Percentiles rank a stretch among this genome's conserved stretches.
Conservation (phyloP, 78 protist genomes). For the Isochrysis galbana region DNA sequence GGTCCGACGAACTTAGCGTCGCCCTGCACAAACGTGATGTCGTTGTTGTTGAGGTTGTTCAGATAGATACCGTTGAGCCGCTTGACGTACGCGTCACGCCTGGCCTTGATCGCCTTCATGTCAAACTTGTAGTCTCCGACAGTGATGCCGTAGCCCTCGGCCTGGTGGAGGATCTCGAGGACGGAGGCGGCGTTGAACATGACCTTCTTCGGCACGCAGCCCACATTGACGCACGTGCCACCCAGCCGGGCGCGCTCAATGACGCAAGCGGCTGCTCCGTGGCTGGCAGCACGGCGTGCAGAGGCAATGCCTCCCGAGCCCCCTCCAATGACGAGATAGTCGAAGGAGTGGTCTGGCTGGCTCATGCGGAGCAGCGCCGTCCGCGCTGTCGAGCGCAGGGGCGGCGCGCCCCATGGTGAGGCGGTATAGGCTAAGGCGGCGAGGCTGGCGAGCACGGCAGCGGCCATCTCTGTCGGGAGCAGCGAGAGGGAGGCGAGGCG, state of each 20-base stretch:
- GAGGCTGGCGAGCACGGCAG: no score
- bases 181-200: conserved; percentile 72
- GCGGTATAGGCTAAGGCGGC: no score
- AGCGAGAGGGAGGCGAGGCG: no score
- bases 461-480: no score
- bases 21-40: not conserved
- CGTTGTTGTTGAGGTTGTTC: not conserved
- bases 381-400: no score
- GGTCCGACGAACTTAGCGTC: conserved; percentile 14
- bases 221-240: conserved; percentile 68
- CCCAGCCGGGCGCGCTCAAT: conserved; percentile 48
- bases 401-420: no score
- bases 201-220: conserved; percentile 93
- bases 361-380: no score
- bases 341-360: no score
- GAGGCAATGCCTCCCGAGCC: conserved; percentile 68
- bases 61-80: conserved; percentile 70
- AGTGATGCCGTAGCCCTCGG: not conserved
- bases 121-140: conserved; percentile 32
- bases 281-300: conserved; percentile 65
- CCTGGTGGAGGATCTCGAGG: not conserved
- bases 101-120: conserved; percentile 61
- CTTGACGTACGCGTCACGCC: conserved; percentile 77
- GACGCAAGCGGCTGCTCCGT: conserved; percentile 53
- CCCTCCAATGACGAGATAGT: conserved; percentile 65